These are phyloP conservation scores for Royoungia palumana DNA, from an alignment of 768 basidiomycete genomes.

Conservation along the genomic window DNA sequence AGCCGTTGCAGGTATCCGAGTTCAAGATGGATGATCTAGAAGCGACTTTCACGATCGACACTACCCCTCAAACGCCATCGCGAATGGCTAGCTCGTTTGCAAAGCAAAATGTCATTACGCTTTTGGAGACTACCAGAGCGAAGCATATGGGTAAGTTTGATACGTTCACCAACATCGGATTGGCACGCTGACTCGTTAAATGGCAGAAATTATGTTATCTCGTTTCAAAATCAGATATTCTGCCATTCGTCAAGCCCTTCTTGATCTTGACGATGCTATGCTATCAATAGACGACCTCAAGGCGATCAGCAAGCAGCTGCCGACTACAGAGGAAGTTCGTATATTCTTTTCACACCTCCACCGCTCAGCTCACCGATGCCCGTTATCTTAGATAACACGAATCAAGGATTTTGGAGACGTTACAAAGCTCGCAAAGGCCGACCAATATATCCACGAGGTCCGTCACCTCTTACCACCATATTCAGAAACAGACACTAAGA, in stretches of 20 bases:
- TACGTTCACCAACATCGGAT: background rate
- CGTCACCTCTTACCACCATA: conserved; percentile 4
- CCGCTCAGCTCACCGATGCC: background rate
- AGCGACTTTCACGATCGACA: conserved; percentile 64
- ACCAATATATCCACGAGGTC: conserved; percentile 80
- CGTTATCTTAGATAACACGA: conserved; percentile 46
- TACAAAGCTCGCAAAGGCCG: conserved; percentile 73
- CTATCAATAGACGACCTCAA: conserved; percentile 75
- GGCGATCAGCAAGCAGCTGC: conserved; percentile 69
- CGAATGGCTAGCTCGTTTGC: conserved; percentile 39
- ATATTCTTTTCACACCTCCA: background rate
- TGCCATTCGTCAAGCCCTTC: conserved; percentile 66
- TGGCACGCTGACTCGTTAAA: conserved; percentile 2
- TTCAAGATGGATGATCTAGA: conserved; percentile 72
- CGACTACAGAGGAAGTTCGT: conserved; percentile 76
- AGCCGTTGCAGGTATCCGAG: conserved; percentile 38
- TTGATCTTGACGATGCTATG: conserved; percentile 66
- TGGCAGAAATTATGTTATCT: conserved; percentile 77
- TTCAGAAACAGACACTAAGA: conserved; percentile 3
- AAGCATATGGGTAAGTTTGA: conserved; percentile 70
- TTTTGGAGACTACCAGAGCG: conserved; percentile 77
- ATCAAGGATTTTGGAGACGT: conserved; percentile 71
- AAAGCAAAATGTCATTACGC: conserved; percentile 62
- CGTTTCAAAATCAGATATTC: conserved; percentile 62
- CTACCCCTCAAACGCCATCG: conserved; percentile 39